Evolutionary conservation across 345 rosid genomes (phyloP).

Genomic region (Aurinia saxatilis): DNA sequence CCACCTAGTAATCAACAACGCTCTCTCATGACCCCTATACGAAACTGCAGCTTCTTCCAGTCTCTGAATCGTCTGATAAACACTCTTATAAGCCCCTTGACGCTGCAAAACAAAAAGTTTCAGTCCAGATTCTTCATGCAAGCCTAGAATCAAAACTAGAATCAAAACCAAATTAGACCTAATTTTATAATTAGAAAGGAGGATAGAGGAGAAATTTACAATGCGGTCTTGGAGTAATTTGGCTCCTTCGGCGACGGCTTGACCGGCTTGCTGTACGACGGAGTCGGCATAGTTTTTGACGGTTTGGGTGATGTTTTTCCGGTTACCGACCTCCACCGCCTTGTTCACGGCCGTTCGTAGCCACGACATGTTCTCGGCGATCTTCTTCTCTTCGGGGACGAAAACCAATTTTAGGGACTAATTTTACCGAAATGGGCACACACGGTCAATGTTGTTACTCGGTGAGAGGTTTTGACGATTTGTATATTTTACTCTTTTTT

Average conservation of each 20-base stretch:
- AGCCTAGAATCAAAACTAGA: neutral
- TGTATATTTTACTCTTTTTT: too few species aligned
- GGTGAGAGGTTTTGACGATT: slow-evolving; percentile 9
- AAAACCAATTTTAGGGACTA: slow-evolving; percentile 3
- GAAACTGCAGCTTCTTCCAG: slow-evolving; percentile 84
- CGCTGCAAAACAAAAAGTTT: slow-evolving; percentile 43
- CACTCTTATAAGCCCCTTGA: slow-evolving; percentile 53
- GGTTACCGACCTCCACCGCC: slow-evolving; percentile 96
- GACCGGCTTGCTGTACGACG: slow-evolving; percentile 96
- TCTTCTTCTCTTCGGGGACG: slow-evolving; percentile 1
- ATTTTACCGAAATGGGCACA: slow-evolving; percentile 7
- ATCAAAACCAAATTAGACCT: neutral
- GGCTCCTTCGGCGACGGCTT: slow-evolving; percentile 95
- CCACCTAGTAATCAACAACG: slow-evolving; percentile 74
- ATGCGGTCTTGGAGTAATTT: slow-evolving; percentile 93
- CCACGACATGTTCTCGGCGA: slow-evolving; percentile 58
- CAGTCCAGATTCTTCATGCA: neutral
- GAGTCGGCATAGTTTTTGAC: slow-evolving; percentile 87
- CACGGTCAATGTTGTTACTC: slow-evolving; percentile 15
- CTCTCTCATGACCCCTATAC: slow-evolving; percentile 69
- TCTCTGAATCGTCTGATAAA: slow-evolving; percentile 62
- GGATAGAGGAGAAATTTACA: slow-evolving; percentile 35
- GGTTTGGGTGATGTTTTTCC: slow-evolving; percentile 82
- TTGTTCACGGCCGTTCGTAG: slow-evolving; percentile 76
- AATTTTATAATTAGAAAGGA: neutral